Evolutionary conservation across 1,139 yeast species (phyloP).

Genomic region (Nakaseomyces bracarensis): DNA sequence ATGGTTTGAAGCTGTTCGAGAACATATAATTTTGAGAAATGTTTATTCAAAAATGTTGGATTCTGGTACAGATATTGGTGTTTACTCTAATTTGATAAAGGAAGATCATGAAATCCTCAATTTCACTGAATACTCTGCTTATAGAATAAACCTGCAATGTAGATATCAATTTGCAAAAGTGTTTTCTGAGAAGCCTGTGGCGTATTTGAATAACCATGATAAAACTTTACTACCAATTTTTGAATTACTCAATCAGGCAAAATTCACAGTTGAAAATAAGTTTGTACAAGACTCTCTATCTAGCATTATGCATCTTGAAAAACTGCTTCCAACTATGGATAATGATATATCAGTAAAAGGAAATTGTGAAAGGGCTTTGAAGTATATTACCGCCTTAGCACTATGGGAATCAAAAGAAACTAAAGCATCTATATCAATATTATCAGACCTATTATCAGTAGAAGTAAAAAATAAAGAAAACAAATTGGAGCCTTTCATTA

Average conservation of each 20-base stretch:
- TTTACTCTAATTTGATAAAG: neutral
- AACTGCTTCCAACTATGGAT: neutral
- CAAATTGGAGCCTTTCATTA: neutral
- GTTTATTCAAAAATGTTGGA: conserved; percentile 7
- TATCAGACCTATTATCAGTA: neutral
- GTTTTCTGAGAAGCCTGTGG: conserved; percentile 7
- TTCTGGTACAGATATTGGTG: neutral
- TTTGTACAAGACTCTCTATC: conserved; percentile 1
- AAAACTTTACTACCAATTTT: conserved; percentile 6
- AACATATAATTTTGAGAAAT: conserved; percentile 7
- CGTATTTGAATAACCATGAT: neutral
- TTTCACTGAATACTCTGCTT: conserved; percentile 12
- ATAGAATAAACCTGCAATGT: conserved; percentile 15
- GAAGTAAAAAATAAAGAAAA: neutral
- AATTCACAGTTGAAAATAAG: conserved; percentile 13
- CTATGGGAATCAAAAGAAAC: conserved; percentile 21
- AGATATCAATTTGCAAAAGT: conserved; percentile 15
- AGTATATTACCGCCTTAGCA: conserved; percentile 16
- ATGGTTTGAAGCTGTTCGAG: conserved; percentile 5
- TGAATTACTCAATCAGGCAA: conserved; percentile 13
- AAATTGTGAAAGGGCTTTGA: conserved; percentile 6
- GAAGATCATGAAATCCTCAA: conserved; percentile 11
- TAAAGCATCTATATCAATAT: conserved; percentile 15
- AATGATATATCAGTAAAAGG: neutral
- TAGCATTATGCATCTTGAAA: neutral